Evolutionary conservation across 306 rosid genomes (phyloP).

Genomic region (Oxytropis ochrocephala): DNA sequence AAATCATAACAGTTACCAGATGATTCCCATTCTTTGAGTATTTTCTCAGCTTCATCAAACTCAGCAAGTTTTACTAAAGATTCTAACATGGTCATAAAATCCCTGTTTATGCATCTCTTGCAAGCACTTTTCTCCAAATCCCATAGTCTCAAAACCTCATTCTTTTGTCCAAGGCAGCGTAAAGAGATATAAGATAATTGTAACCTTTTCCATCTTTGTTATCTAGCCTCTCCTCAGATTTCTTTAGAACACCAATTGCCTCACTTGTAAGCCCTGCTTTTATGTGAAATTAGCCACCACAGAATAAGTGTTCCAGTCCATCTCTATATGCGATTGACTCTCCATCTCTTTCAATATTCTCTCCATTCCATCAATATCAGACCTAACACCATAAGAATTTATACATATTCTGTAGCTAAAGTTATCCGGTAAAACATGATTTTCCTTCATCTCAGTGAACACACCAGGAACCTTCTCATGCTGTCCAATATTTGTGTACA

Average conservation of each 20-base stretch:
- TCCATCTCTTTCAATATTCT: conserved; percentile 66
- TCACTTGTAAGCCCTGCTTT: conserved; percentile 40
- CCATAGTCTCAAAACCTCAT: conserved; percentile 73
- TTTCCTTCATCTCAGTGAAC: conserved; percentile 65
- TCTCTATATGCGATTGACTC: conserved; percentile 43
- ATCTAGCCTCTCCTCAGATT: conserved; percentile 58
- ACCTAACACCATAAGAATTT: conserved; percentile 56
- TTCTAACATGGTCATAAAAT: conserved; percentile 48
- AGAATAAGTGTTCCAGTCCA: conserved; percentile 88
- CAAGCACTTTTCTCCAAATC: conserved; percentile 50
- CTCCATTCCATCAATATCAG: conserved; percentile 57
- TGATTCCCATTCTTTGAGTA: conserved; percentile 68
- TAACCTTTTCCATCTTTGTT: conserved; percentile 56
- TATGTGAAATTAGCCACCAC: conserved; percentile 54
- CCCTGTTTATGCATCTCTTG: conserved; percentile 69
- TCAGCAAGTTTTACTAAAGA: conserved; percentile 65
- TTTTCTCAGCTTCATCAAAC: conserved; percentile 62
- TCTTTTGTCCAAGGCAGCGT: conserved; percentile 47
- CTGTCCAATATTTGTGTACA: conserved; percentile 56
- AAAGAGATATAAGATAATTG: conserved; percentile 68
- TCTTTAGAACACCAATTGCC: conserved; percentile 56
- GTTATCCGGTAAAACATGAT: conserved; percentile 60
- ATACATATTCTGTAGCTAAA: conserved; percentile 81
- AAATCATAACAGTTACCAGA: conserved; percentile 70
- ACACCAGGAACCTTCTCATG: conserved; percentile 62